A percentile compares a stretch with the other conserved stretches of the same genome.
Conservation (phyloP, 2,329 filamentous ascomycete genomes). For the Epichloe uncinata region DNA sequence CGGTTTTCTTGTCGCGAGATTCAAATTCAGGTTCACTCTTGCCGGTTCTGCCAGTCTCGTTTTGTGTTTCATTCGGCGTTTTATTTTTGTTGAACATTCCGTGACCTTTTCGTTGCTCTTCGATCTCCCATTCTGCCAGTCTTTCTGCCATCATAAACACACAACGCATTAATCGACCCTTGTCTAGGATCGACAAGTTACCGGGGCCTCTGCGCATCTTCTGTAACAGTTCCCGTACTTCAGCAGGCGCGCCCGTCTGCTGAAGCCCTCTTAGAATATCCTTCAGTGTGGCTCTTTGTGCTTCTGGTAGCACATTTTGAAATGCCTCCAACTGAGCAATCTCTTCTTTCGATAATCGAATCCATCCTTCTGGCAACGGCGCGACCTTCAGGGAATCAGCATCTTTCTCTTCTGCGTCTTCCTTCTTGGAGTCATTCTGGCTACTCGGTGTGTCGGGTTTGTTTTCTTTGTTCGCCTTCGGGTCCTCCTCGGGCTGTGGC, state of each 20-base stretch:
- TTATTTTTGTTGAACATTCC: conserved; percentile 13
- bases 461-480: conserved; percentile 13
- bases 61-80: conserved; percentile 10
- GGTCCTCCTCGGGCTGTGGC: conserved; percentile 25
- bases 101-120: conserved; percentile 10
- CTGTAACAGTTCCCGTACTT: conserved; percentile 44
- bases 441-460: conserved; percentile 9
- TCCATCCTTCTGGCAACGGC: conserved; percentile 32
- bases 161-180: conserved; percentile 23
- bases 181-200: conserved; percentile 30
- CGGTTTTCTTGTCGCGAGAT: conserved; percentile 8
- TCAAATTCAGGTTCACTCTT: conserved; percentile 10
- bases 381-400: conserved; percentile 14
- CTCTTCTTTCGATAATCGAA: conserved; percentile 32
- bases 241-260: conserved; percentile 54
- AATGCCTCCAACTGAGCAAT: conserved; percentile 43
- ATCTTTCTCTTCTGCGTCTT: conserved; percentile 9
- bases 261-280: conserved; percentile 49
- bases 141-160: conserved; percentile 23
- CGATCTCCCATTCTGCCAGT: conserved; percentile 17
- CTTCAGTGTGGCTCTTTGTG: conserved; percentile 46
- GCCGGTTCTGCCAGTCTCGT: conserved; percentile 8
- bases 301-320: conserved; percentile 46
- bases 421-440: conserved; percentile 10
- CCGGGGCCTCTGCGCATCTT: conserved; percentile 44